Evolutionary conservation across 169 alveolate genomes (phyloP).

Genomic region (Babesia bigemina): DNA sequence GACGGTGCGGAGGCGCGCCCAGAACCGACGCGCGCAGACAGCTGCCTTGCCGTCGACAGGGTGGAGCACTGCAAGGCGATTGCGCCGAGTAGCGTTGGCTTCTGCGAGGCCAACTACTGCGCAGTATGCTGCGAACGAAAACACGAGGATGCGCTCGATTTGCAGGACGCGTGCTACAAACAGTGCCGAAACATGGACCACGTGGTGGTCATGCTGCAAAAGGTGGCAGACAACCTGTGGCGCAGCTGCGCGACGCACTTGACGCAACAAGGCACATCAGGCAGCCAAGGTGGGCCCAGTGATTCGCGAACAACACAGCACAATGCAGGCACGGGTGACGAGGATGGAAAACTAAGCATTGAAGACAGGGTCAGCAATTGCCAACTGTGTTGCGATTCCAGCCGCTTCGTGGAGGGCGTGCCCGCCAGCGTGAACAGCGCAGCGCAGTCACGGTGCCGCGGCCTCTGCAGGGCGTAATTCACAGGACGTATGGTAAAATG

Average conservation of each 20-base stretch:
- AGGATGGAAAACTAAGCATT: background rate
- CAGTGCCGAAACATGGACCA: slow-evolving; percentile 45
- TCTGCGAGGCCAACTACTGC: slow-evolving; percentile 62
- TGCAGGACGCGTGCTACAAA: slow-evolving; percentile 49
- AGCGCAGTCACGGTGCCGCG: slow-evolving; percentile 49
- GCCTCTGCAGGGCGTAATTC: slow-evolving; percentile 27
- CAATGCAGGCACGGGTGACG: background rate
- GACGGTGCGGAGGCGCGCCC: background rate
- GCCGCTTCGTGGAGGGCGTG: slow-evolving; percentile 27
- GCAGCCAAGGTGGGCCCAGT: background rate
- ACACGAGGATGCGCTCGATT: slow-evolving; percentile 36
- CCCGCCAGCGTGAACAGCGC: slow-evolving; percentile 35
- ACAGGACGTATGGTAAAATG: slow-evolving; percentile 50
- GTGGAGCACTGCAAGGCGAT: slow-evolving; percentile 53
- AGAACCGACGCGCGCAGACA: slow-evolving; percentile 7
- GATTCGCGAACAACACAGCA: background rate
- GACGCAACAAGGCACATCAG: background rate
- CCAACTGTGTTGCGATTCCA: slow-evolving; percentile 58
- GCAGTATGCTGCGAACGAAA: slow-evolving; percentile 52
- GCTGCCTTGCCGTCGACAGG: slow-evolving; percentile 50
- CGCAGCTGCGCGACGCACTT: slow-evolving; percentile 32
- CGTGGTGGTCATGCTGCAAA: slow-evolving; percentile 48
- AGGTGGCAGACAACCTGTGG: slow-evolving; percentile 56
- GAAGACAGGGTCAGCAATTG: slow-evolving; percentile 28
- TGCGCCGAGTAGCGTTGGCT: slow-evolving; percentile 40